These are phyloP conservation scores for Neurospora sp. DNA, from an alignment of 495 filamentous ascomycete species.

Conservation along the genomic window DNA sequence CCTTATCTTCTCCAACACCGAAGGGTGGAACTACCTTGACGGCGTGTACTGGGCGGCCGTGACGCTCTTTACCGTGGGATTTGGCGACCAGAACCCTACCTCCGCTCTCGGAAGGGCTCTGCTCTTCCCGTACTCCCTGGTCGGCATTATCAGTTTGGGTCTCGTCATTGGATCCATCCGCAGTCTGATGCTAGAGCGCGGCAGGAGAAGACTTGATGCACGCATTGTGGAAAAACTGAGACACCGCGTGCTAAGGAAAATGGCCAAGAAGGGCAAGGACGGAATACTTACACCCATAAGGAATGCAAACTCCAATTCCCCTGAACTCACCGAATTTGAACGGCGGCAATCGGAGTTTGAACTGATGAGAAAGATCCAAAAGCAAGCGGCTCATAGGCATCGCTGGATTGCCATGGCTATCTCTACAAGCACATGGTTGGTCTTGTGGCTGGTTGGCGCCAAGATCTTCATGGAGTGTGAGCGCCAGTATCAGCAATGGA, in stretches of 20 bases:
- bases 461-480: slow-evolving; percentile 51
- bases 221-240: slow-evolving; percentile 64
- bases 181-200: slow-evolving; percentile 67
- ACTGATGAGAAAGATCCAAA: slow-evolving; percentile 73
- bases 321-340: slow-evolving; percentile 40
- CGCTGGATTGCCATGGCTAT: slow-evolving; percentile 59
- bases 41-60: slow-evolving; percentile 76
- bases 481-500: slow-evolving; percentile 46
- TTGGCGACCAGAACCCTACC: slow-evolving; percentile 56
- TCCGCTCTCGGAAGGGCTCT: slow-evolving; percentile 50
- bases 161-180: slow-evolving; percentile 76
- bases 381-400: slow-evolving; percentile 47
- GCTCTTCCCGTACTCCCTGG: slow-evolving; percentile 69
- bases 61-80: slow-evolving; percentile 75
- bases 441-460: slow-evolving; percentile 72
- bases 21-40: slow-evolving; percentile 72
- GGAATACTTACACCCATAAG: slow-evolving; percentile 41
- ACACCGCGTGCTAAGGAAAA: slow-evolving; percentile 39
- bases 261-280: slow-evolving; percentile 38
- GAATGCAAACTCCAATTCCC: slow-evolving; percentile 6
- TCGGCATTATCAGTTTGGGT: slow-evolving; percentile 75
- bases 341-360: slow-evolving; percentile 65
- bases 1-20: slow-evolving; percentile 57
- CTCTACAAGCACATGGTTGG: slow-evolving; percentile 54
- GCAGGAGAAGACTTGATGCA: slow-evolving; percentile 56